Evolutionary conservation across 139 green algal species (phyloP).

Genomic region (Zygnema cylindricum): DNA sequence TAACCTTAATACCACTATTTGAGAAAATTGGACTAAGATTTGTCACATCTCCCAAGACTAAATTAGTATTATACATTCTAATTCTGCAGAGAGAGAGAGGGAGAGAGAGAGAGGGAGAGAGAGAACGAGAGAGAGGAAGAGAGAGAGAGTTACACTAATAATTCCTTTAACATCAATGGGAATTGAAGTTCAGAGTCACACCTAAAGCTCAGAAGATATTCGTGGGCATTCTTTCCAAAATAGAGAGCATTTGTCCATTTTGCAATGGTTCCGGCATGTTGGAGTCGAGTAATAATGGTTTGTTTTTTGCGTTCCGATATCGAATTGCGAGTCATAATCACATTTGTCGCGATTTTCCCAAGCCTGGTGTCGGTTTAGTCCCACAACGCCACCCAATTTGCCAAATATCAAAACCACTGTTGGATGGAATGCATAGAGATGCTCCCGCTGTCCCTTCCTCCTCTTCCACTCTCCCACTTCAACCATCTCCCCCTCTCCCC

Average conservation of each 20-base stretch:
- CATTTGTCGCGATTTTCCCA: conserved; percentile 21
- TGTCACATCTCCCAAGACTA: not conserved
- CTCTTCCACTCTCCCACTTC: too few species aligned
- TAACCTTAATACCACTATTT: not conserved
- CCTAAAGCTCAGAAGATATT: conserved; percentile 25
- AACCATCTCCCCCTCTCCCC: too few species aligned
- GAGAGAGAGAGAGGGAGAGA: not conserved
- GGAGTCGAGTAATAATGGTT: conserved; percentile 9
- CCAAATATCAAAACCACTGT: not conserved
- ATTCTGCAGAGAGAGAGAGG: not conserved
- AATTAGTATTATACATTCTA: not conserved
- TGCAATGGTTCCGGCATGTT: not conserved
- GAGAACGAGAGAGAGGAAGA: too few species aligned
- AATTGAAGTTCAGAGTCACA: not conserved
- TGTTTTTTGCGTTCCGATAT: conserved; percentile 34
- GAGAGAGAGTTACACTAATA: not conserved
- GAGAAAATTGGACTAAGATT: not conserved
- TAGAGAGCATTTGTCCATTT: conserved; percentile 1
- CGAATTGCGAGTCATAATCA: conserved; percentile 40
- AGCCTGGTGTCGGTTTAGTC: too few species aligned
- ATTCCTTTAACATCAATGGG: too few species aligned
- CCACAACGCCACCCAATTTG: not conserved
- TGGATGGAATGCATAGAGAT: not conserved
- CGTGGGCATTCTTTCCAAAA: not conserved
- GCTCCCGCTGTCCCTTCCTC: not conserved